These are phyloP conservation scores for Tolypocladium pustulatum DNA, from an alignment of 2,329 filamentous ascomycete species.

Conservation along the genomic window DNA sequence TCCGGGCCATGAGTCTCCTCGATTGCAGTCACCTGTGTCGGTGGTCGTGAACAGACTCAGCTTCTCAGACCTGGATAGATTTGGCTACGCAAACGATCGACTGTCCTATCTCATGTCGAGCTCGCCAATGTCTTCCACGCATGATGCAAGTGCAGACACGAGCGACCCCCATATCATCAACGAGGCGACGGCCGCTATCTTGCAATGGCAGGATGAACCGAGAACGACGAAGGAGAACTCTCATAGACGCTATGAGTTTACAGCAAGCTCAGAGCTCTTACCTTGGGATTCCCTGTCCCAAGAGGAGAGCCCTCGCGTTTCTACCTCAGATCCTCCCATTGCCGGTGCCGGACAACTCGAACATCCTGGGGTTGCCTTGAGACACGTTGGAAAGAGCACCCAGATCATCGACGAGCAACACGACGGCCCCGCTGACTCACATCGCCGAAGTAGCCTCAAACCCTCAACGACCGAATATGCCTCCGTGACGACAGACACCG, in stretches of 20 bases:
- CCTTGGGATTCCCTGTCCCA: constrained; percentile 11
- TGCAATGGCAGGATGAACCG: constrained; percentile 15
- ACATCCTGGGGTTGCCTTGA: background rate
- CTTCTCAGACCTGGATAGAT: constrained; percentile 17
- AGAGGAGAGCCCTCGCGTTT: background rate
- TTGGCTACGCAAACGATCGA: constrained; percentile 16
- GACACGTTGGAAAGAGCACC: constrained; percentile 1
- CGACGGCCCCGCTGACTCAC: constrained; percentile 12
- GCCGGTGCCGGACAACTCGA: background rate
- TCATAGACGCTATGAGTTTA: constrained; percentile 15
- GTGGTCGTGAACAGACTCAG: constrained; percentile 12
- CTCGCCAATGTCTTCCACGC: constrained; percentile 11
- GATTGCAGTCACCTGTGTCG: constrained; percentile 17
- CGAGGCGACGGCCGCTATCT: constrained; percentile 14
- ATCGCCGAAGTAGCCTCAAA: constrained; percentile 9
- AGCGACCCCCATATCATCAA: constrained; percentile 10
- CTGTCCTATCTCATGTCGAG: constrained; percentile 18
- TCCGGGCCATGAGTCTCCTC: constrained; percentile 8
- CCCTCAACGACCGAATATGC: background rate
- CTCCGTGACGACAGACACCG: constrained; percentile 1
- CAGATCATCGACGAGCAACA: constrained; percentile 9
- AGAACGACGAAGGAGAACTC: constrained; percentile 6
- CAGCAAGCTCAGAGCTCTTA: constrained; percentile 15
- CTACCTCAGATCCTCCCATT: background rate
- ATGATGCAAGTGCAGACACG: constrained; percentile 5